Evolutionary conservation across 257 asterid species (phyloP).

Genomic region (Eucommia ulmoides): DNA sequence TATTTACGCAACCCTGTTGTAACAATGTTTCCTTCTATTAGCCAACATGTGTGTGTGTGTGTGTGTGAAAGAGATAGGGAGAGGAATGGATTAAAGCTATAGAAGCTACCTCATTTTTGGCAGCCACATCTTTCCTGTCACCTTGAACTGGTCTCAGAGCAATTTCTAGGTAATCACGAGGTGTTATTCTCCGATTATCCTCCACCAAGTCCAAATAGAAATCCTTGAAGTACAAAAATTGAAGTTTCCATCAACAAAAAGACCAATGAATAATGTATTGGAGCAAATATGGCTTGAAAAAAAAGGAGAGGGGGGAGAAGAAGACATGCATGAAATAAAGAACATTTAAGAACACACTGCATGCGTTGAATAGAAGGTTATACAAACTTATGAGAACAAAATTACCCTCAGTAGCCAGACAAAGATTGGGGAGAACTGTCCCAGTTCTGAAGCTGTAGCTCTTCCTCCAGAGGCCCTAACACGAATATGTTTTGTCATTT

Average conservation of each 20-base stretch:
- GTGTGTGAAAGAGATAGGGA: not conserved
- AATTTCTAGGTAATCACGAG: slow-evolving; percentile 94
- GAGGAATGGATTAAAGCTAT: not conserved
- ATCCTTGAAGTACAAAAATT: slow-evolving; percentile 40
- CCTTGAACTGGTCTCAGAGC: slow-evolving; percentile 80
- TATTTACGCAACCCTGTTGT: too few species aligned
- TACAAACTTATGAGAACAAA: not conserved
- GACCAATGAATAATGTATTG: too few species aligned
- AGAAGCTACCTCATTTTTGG: slow-evolving; percentile 73
- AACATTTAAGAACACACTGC: not conserved
- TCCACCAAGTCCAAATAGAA: slow-evolving; percentile 83
- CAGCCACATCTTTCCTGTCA: slow-evolving; percentile 62
- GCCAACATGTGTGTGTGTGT: not conserved
- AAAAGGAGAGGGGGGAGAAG: not conserved
- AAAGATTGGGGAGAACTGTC: slow-evolving; percentile 91
- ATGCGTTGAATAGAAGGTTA: not conserved
- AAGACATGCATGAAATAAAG: not conserved
- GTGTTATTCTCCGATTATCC: slow-evolving; percentile 82
- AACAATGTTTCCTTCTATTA: not conserved
- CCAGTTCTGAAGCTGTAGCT: slow-evolving; percentile 80
- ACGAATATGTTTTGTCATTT: slow-evolving; percentile 98
- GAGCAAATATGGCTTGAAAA: too few species aligned
- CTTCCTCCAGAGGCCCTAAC: slow-evolving; percentile 87
- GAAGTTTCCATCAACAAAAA: slow-evolving; percentile 8
- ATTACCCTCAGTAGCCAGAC: slow-evolving; percentile 98